Base-by-base conservation (phyloP, 306 rosid species). In the Gastrolobium bilobum region DNA sequence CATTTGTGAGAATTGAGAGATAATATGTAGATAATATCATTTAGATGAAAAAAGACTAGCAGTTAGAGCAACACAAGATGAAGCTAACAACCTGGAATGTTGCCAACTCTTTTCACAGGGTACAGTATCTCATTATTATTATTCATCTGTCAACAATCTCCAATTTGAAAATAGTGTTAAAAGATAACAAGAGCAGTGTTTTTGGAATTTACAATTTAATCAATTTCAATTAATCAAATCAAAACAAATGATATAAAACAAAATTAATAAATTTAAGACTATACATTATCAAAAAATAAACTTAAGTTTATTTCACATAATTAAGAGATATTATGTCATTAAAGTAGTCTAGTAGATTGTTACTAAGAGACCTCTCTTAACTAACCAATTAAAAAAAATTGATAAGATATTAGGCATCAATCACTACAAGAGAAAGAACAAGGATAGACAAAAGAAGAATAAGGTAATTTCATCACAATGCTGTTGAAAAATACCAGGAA, bases 51-150 rank as follows among this genome's bases (percentile, higher is more conserved):
- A 14, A 44, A 14, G 30, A 20, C 73, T 20, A 39, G 52, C 46
- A 35, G 13, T 7, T 30, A 73, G 70, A 54, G 62, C 79, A 68
- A 58, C 4, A 35, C 4, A 83, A 73, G 67, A 82, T 64, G 56
- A 78, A 80, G 63, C 63, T 35, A 74, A 91, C 54, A 75, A 95
- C 99, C 99, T 85, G 98, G 94, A 85, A 96, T 81, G 42, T 60
- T 51, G 67, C 99, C 98, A 62, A 96, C 75, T 83, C 90, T 85
- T 87, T 96, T 96, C 60, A 43, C 78, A 34, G 83, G 68, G 79
- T 65, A 39, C 85, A 96, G 64, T 65, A 83, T 80, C 82, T 90
- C 97, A 5, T 82, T 81, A 34, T 39, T 63, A 68, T 78, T 78
- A 75, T 84, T 47, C 99, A 96, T 96, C 99, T 95, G 94, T 80